phyloP scores from a whole-genome alignment of 164 flowering plant genomes.

The Warburgia ugandensis region DNA sequence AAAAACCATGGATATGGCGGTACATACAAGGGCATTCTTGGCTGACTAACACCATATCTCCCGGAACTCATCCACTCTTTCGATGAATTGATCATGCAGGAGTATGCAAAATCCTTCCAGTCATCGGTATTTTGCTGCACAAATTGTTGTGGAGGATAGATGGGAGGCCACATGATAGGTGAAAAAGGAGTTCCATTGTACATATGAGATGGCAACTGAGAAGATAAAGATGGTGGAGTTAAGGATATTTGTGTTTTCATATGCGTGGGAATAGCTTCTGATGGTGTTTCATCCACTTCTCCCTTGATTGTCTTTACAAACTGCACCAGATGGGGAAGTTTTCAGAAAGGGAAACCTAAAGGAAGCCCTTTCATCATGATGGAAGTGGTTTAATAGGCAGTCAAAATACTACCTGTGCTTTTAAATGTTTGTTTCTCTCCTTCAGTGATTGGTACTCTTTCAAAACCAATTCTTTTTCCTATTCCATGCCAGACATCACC shows the following conservation, averaged over 20 bases:
- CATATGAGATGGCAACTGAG: slow-evolving; percentile 21
- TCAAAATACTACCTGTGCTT: slow-evolving; percentile 41
- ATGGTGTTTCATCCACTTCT: slow-evolving; percentile 26
- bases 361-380: not conserved
- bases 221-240: slow-evolving; percentile 15
- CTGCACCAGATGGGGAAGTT: slow-evolving; percentile 25
- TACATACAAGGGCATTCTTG: slow-evolving; percentile 29
- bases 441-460: slow-evolving; percentile 50
- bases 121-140: too few relatives aligned
- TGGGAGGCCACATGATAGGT: slow-evolving; percentile 43
- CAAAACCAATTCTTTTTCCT: slow-evolving; percentile 68
- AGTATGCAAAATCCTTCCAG: too few relatives aligned
- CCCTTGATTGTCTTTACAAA: slow-evolving; percentile 23
- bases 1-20: slow-evolving; percentile 61
- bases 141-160: slow-evolving; percentile 20
- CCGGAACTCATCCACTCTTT: too few relatives aligned
- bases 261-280: slow-evolving; percentile 14
- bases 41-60: not conserved
- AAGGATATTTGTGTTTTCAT: slow-evolving; percentile 15
- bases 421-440: slow-evolving; percentile 44
- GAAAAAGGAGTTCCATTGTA: slow-evolving; percentile 28
- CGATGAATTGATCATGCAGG: too few relatives aligned
- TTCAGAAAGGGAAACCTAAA: not conserved
- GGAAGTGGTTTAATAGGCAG: not conserved
- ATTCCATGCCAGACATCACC: slow-evolving; percentile 3